Percentiles rank a stretch among this genome's conserved stretches.
These are phyloP conservation scores for Lecanoromycetidae sp. DNA, from an alignment of 2,329 filamentous ascomycete species.

Conservation along the genomic window DNA sequence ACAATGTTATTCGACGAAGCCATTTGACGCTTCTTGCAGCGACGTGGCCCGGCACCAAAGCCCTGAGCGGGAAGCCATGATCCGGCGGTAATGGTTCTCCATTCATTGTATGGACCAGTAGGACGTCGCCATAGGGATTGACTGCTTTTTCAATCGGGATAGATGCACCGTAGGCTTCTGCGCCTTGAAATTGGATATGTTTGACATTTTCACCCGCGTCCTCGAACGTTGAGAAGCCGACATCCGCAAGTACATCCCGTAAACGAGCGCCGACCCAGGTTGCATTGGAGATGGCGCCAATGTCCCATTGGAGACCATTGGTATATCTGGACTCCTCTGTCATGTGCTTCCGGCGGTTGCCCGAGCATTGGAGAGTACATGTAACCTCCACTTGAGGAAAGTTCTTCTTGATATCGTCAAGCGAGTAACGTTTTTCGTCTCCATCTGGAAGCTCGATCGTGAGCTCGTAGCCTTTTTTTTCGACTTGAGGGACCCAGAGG, in stretches of 20 bases:
- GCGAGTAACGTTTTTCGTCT: slow-evolving; percentile 43
- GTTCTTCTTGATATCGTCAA: slow-evolving; percentile 51
- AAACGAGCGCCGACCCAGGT: slow-evolving; percentile 51
- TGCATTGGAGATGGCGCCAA: slow-evolving; percentile 57
- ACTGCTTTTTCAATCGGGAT: background rate
- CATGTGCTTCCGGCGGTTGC: slow-evolving; percentile 58
- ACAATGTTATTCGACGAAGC: background rate
- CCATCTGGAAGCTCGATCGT: slow-evolving; percentile 48
- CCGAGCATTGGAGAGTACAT: slow-evolving; percentile 55
- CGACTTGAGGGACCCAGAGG: slow-evolving; percentile 56
- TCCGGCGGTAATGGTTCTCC: background rate
- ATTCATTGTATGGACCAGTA: background rate
- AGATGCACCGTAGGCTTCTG: background rate
- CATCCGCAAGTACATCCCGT: slow-evolving; percentile 59
- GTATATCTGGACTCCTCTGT: slow-evolving; percentile 40
- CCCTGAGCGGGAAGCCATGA: background rate
- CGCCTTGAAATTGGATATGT: slow-evolving; percentile 53
- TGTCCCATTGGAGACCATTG: slow-evolving; percentile 50
- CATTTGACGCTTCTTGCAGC: background rate
- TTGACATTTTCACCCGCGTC: slow-evolving; percentile 44
- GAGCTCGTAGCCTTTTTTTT: slow-evolving; percentile 25
- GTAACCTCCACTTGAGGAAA: slow-evolving; percentile 50
- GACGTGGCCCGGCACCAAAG: background rate
- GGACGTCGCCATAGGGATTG: background rate
- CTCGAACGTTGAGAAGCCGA: slow-evolving; percentile 41